A percentile compares a stretch with the other conserved stretches of the same genome.
Conservation (phyloP, 1,284 basidiomycete species). For the Coniferiporia weirii region DNA sequence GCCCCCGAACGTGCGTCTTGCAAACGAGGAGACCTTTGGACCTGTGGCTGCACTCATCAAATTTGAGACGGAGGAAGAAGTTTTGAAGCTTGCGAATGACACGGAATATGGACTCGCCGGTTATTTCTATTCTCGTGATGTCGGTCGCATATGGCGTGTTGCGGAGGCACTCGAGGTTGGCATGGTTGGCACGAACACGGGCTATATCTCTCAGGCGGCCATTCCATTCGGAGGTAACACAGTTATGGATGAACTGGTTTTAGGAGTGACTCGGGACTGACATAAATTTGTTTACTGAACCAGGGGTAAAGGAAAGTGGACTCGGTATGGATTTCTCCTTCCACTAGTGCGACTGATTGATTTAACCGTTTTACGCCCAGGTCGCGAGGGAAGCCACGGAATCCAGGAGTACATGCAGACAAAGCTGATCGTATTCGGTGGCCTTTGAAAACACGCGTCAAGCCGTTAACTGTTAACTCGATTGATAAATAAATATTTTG, state of each 20-base stretch:
- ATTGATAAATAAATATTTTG: not conserved
- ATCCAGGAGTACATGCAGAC: constrained; percentile 82
- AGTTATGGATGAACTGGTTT: no score
- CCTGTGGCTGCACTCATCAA: constrained; percentile 74
- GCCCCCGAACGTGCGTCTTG: constrained; percentile 56
- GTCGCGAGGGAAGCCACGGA: constrained; percentile 75
- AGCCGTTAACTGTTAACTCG: no score
- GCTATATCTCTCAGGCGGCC: constrained; percentile 70
- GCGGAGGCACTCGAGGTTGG: constrained; percentile 96
- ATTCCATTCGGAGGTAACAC: constrained; percentile 80
- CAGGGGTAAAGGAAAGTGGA: constrained; percentile 78
- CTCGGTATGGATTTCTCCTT: constrained; percentile 41
- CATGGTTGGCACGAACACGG: constrained; percentile 92
- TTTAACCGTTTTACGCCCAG: constrained; percentile 25
- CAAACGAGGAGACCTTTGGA: constrained; percentile 85
- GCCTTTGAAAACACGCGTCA: constrained; percentile 31
- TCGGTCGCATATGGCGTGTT: constrained; percentile 92
- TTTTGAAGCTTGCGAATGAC: constrained; percentile 81
- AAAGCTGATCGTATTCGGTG: constrained; percentile 75
- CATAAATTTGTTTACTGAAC: no score
- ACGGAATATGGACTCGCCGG: constrained; percentile 86
- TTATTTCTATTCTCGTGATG: constrained; percentile 90
- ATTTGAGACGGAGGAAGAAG: constrained; percentile 93
- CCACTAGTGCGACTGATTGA: not conserved
- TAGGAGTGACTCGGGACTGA: no score